A percentile compares a stretch with the other conserved stretches of the same genome.
phyloP scores from a whole-genome alignment of 2,329 filamentous ascomycete species.

The Aspergillus melleus region DNA sequence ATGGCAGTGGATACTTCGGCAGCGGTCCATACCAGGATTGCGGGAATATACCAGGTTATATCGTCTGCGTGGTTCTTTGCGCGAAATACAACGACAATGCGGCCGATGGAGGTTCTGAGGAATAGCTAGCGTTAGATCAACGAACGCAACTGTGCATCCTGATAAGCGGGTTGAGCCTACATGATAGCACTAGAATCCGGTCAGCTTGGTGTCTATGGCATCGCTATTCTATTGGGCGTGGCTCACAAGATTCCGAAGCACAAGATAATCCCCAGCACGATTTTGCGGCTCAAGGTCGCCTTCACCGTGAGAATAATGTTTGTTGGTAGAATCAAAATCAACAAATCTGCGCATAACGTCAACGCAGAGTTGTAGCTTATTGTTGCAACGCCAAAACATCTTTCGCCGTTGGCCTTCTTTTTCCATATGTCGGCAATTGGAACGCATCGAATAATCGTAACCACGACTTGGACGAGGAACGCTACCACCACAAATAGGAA shows the following conservation, averaged over 20 bases:
- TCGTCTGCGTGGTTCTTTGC: slow-evolving; percentile 14
- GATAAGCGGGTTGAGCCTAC: neutral
- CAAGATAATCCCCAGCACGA: slow-evolving; percentile 9
- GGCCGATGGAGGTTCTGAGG: slow-evolving; percentile 18
- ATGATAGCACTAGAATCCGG: too few species aligned
- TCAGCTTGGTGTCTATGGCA: too few species aligned
- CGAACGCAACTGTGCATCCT: too few species aligned
- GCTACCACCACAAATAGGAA: slow-evolving; percentile 20
- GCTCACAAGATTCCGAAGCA: slow-evolving; percentile 20
- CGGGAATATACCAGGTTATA: slow-evolving; percentile 23
- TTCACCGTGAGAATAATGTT: slow-evolving; percentile 19
- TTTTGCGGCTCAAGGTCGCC: slow-evolving; percentile 15
- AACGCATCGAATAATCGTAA: slow-evolving; percentile 24
- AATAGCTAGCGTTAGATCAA: neutral
- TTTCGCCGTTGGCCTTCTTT: slow-evolving; percentile 2
- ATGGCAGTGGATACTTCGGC: slow-evolving; percentile 20
- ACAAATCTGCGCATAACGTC: slow-evolving; percentile 6
- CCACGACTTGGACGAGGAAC: slow-evolving; percentile 16
- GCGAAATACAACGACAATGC: slow-evolving; percentile 22
- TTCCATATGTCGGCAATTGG: slow-evolving; percentile 19
- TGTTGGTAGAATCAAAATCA: slow-evolving; percentile 18
- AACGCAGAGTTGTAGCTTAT: slow-evolving; percentile 11
- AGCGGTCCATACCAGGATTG: slow-evolving; percentile 20
- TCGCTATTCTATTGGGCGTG: too few species aligned
- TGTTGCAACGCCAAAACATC: slow-evolving; percentile 16